Evolutionary conservation across 148 eudicot genomes (phyloP).

Genomic region (Polygonum maritimum): DNA sequence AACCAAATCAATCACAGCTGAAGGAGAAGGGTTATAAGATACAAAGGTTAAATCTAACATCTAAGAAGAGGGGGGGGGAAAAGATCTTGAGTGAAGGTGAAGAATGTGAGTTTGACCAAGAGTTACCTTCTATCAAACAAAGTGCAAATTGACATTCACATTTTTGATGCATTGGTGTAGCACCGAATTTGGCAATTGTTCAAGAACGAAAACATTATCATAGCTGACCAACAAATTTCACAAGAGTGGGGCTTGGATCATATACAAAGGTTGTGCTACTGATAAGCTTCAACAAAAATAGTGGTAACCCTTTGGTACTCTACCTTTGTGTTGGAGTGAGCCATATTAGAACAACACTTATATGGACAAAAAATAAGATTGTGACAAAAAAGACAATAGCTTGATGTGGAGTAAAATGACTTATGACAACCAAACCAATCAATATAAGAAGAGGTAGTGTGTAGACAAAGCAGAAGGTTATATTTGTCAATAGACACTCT

Average conservation of each 20-base stretch:
- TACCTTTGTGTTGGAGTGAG: background rate
- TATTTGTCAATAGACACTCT: background rate
- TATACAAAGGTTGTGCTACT: background rate
- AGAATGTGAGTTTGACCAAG: too few species aligned
- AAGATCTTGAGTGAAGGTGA: too few species aligned
- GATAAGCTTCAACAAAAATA: too few species aligned
- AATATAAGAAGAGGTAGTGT: background rate
- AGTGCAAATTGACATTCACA: background rate
- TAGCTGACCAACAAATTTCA: too few species aligned
- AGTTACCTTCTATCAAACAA: background rate
- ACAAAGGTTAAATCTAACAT: too few species aligned
- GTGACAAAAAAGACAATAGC: background rate
- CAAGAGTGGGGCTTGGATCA: background rate
- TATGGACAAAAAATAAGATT: background rate
- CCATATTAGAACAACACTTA: background rate
- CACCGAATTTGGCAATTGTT: background rate
- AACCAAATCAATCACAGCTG: too few species aligned
- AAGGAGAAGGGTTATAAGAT: too few species aligned
- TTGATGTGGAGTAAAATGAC: background rate
- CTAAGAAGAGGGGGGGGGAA: too few species aligned
- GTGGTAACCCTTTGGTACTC: background rate
- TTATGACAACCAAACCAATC: background rate
- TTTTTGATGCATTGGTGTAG: background rate
- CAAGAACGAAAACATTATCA: background rate
- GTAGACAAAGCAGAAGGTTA: background rate